Conservation (phyloP, 257 asterid genomes). For the Knoxia roxburghii region DNA sequence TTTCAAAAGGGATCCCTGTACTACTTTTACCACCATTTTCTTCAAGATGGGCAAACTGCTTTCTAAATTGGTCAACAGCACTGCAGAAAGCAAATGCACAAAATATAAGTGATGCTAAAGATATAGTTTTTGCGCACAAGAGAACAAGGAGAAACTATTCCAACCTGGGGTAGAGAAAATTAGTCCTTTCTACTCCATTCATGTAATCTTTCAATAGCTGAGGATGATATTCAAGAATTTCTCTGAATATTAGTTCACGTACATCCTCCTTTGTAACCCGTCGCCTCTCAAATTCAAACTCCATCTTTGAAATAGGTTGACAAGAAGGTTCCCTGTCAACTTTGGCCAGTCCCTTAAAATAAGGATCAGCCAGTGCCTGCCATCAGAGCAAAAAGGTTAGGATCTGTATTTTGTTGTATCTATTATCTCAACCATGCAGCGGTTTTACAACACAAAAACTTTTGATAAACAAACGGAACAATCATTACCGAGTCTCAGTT, state of each 20-base stretch:
- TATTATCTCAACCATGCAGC: neutral
- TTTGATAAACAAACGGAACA: neutral
- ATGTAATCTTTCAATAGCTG: conserved; percentile 72
- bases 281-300: conserved; percentile 84
- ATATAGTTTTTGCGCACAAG: neutral
- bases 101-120: conserved; percentile 13
- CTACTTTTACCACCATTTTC: conserved; percentile 58
- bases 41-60: conserved; percentile 74
- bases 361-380: conserved; percentile 81
- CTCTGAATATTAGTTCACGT: conserved; percentile 72
- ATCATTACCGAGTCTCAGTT: neutral
- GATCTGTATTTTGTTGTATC: neutral
- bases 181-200: conserved; percentile 63
- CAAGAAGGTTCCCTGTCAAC: conserved; percentile 82
- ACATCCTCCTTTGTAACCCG: conserved; percentile 77
- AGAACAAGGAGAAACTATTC: conserved; percentile 3
- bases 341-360: conserved; percentile 72
- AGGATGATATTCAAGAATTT: conserved; percentile 82
- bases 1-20: conserved; percentile 49
- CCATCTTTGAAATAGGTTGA: conserved; percentile 66
- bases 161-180: conserved; percentile 74
- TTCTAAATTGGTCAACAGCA: conserved; percentile 70
- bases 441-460: neutral
- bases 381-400: conserved; percentile 8
- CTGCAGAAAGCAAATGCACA: conserved; percentile 32